Evolutionary conservation across 2,329 filamentous ascomycete species (phyloP).

Genomic region (Tympanopsis confertula): DNA sequence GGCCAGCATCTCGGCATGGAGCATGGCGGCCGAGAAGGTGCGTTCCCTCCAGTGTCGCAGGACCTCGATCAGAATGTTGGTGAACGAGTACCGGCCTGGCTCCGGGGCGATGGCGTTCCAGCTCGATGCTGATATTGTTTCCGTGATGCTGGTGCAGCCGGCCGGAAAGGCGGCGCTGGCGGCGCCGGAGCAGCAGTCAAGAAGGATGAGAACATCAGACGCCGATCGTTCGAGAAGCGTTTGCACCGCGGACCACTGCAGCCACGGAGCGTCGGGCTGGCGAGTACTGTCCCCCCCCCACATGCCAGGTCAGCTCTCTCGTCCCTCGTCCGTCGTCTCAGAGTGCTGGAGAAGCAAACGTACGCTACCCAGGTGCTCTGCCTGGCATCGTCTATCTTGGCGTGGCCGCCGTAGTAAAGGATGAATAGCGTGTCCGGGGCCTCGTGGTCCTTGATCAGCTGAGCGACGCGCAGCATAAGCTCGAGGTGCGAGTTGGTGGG

Average conservation of each 20-base stretch:
- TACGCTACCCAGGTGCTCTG: conserved; percentile 51
- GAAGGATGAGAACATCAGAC: conserved; percentile 43
- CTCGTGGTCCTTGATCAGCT: conserved; percentile 44
- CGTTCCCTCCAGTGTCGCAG: conserved; percentile 42
- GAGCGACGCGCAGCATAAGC: conserved; percentile 42
- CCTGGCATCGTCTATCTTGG: conserved; percentile 44
- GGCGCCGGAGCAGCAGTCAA: conserved; percentile 48
- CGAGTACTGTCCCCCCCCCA: conserved; percentile 26
- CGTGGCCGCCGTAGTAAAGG: conserved; percentile 48
- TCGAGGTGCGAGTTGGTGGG: conserved; percentile 46
- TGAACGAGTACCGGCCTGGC: conserved; percentile 47
- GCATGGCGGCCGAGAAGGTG: conserved; percentile 46
- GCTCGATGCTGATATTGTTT: conserved; percentile 49
- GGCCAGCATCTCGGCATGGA: conserved; percentile 48
- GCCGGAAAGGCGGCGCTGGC: conserved; percentile 47
- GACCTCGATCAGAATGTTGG: conserved; percentile 45
- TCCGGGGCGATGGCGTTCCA: conserved; percentile 51
- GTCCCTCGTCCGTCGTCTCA: neutral
- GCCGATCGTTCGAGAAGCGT: conserved; percentile 43
- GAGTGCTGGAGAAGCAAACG: conserved; percentile 12
- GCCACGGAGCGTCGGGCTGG: conserved; percentile 37
- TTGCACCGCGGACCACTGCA: conserved; percentile 49
- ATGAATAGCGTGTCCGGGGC: conserved; percentile 42
- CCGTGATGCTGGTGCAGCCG: conserved; percentile 45
- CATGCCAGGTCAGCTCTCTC: neutral